phyloP scores from a whole-genome alignment of 2,329 filamentous ascomycete species.

The Arthrobotrys megalospora region DNA sequence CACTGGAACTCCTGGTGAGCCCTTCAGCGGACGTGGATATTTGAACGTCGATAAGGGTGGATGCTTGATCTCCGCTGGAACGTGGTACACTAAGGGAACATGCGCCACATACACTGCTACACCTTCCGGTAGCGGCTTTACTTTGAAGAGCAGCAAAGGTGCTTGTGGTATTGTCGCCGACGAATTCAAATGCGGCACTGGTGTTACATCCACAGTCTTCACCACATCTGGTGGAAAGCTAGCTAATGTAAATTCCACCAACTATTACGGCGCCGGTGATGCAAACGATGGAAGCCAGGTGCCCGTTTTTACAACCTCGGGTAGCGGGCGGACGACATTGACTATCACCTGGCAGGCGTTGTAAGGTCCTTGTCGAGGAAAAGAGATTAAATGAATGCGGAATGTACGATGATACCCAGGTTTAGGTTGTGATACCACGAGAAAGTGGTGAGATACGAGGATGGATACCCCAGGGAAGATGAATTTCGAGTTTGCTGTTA shows the following conservation, averaged over 20 bases:
- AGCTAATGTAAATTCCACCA: constrained; percentile 18
- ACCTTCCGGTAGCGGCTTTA: constrained; percentile 71
- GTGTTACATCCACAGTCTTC: constrained; percentile 54
- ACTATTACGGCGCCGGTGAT: constrained; percentile 33
- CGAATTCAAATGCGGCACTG: constrained; percentile 63
- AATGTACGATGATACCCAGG: constrained; percentile 42
- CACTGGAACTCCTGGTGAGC: constrained; percentile 61
- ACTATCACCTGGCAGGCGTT: constrained; percentile 41
- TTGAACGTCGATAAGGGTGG: constrained; percentile 74
- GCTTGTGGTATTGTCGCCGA: constrained; percentile 73
- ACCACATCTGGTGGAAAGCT: constrained; percentile 35
- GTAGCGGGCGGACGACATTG: constrained; percentile 16
- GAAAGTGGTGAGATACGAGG: constrained; percentile 11
- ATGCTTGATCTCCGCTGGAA: constrained; percentile 78
- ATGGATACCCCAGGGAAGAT: constrained; percentile 41
- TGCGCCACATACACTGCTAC: constrained; percentile 77
- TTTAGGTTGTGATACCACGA: constrained; percentile 34
- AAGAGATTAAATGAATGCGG: not conserved
- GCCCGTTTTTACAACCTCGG: constrained; percentile 31
- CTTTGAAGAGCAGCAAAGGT: constrained; percentile 74
- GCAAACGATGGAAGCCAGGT: constrained; percentile 49
- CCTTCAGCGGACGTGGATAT: constrained; percentile 75
- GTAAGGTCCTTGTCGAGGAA: constrained; percentile 7
- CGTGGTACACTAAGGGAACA: constrained; percentile 78
- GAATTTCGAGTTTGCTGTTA: constrained; percentile 1